phyloP scores from a whole-genome alignment of 768 basidiomycete species.

The Termitomyces sp. region DNA sequence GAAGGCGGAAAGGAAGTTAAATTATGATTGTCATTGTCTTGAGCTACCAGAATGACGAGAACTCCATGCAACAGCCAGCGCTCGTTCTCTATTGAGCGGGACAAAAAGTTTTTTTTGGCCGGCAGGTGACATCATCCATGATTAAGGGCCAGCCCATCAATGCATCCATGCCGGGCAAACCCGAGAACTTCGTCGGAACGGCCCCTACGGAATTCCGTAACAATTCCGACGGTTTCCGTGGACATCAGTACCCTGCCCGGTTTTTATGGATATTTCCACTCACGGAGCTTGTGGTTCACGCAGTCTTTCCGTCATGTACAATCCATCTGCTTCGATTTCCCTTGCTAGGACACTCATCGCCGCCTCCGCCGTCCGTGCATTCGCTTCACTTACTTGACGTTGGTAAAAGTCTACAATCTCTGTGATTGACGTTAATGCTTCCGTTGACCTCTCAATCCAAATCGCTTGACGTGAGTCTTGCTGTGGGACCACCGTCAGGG shows the following conservation, averaged over 20 bases:
- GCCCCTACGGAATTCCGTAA: conserved; percentile 25
- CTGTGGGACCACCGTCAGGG: conserved; percentile 26
- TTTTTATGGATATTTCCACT: conserved; percentile 19
- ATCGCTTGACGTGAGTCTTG: conserved; percentile 17
- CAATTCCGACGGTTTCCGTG: conserved; percentile 13
- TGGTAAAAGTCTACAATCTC: conserved; percentile 48
- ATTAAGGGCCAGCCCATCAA: conserved; percentile 47
- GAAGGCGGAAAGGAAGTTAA: background rate
- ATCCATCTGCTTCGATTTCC: conserved; percentile 58
- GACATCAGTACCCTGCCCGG: background rate
- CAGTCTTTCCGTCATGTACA: conserved; percentile 31
- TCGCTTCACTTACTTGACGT: conserved; percentile 37
- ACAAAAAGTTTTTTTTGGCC: conserved; percentile 42
- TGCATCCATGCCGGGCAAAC: conserved; percentile 52
- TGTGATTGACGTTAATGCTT: conserved; percentile 36
- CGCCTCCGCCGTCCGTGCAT: conserved; percentile 42
- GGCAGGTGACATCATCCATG: conserved; percentile 29
- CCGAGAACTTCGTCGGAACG: conserved; percentile 43
- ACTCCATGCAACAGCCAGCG: conserved; percentile 2
- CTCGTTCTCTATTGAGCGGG: conserved; percentile 7
- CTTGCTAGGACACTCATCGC: conserved; percentile 53
- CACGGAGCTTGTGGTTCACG: conserved; percentile 36
- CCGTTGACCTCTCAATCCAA: conserved; percentile 27
- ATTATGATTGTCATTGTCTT: conserved; percentile 1
- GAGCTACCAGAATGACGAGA: conserved; percentile 6